Percentiles rank a stretch among this genome's conserved stretches.
These are phyloP conservation scores for Drosera spatulata DNA, from an alignment of 179 eudicot species.

Conservation along the genomic window DNA sequence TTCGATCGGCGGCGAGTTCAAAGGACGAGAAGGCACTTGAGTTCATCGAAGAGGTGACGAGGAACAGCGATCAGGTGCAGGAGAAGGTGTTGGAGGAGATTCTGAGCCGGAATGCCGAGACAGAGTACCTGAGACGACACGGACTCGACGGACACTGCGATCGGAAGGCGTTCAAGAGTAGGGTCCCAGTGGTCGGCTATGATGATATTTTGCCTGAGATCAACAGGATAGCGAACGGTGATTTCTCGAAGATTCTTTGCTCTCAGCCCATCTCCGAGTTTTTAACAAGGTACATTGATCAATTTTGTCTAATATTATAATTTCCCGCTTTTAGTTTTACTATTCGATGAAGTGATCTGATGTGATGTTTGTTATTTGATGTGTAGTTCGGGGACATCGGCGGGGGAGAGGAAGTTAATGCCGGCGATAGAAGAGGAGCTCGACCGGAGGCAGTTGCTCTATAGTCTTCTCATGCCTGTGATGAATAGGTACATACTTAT, in stretches of 20 bases:
- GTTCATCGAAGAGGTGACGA: too few relatives aligned
- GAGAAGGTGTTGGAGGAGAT: conserved; percentile 15
- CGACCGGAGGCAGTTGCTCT: conserved; percentile 51
- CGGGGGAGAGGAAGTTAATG: conserved; percentile 75
- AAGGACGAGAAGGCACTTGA: conserved; percentile 5
- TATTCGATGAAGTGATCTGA: neutral
- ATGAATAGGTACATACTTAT: conserved; percentile 27
- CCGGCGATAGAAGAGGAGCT: conserved; percentile 59
- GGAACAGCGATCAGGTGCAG: conserved; percentile 13
- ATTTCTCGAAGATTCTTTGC: conserved; percentile 21
- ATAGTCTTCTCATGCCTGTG: conserved; percentile 72
- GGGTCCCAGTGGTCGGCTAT: conserved; percentile 22
- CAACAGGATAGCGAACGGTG: conserved; percentile 36
- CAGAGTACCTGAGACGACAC: conserved; percentile 21
- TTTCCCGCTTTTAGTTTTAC: neutral
- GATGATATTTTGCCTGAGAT: conserved; percentile 28
- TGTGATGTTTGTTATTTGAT: conserved; percentile 3
- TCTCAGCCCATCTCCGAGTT: conserved; percentile 29
- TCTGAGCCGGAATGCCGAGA: conserved; percentile 19
- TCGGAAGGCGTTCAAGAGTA: conserved; percentile 12
- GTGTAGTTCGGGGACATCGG: conserved; percentile 72
- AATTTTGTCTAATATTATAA: neutral
- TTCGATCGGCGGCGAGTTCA: neutral
- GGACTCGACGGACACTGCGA: conserved; percentile 17
- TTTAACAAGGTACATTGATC: conserved; percentile 22